Conservation (phyloP, 768 basidiomycete genomes). For the Leccinum incarnatum region DNA sequence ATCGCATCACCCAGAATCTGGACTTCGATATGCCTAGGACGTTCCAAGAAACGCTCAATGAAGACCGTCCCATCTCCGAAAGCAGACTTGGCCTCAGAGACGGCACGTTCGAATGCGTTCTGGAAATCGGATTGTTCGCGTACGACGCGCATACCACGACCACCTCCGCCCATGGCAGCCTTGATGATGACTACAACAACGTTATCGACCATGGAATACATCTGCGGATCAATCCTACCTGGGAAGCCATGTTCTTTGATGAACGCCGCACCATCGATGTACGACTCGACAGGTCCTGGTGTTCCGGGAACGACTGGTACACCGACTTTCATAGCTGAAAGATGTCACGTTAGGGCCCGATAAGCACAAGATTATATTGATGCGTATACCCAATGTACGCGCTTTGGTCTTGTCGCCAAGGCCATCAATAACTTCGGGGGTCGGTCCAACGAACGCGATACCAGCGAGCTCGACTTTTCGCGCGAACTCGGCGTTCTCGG, state of each 20-base stretch:
- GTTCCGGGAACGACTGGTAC: constrained; percentile 99
- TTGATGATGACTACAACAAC: constrained; percentile 86
- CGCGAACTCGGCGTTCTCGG: constrained; percentile 97
- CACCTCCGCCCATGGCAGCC: constrained; percentile 98
- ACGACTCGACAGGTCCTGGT: constrained; percentile 84
- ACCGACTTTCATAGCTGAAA: constrained; percentile 77
- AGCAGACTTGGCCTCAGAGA: constrained; percentile 91
- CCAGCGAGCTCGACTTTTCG: constrained; percentile 97
- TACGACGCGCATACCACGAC: constrained; percentile 99
- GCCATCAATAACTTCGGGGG: constrained; percentile 94
- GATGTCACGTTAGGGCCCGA: constrained; percentile 3
- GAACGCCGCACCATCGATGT: constrained; percentile 80
- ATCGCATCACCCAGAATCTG: constrained; percentile 88
- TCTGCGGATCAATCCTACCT: constrained; percentile 39
- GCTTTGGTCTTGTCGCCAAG: constrained; percentile 99
- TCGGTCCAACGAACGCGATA: constrained; percentile 93
- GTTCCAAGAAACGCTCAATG: constrained; percentile 96
- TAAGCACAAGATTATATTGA: not conserved
- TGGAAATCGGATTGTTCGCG: constrained; percentile 91
- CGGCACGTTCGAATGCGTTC: constrained; percentile 85
- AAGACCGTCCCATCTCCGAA: constrained; percentile 99
- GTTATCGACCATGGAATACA: constrained; percentile 1
- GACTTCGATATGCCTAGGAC: constrained; percentile 96
- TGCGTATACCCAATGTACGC: constrained; percentile 66
- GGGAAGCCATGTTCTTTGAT: constrained; percentile 97